Evolutionary conservation across 2,329 filamentous ascomycete genomes (phyloP).

Genomic region (Cercospora sp.): DNA sequence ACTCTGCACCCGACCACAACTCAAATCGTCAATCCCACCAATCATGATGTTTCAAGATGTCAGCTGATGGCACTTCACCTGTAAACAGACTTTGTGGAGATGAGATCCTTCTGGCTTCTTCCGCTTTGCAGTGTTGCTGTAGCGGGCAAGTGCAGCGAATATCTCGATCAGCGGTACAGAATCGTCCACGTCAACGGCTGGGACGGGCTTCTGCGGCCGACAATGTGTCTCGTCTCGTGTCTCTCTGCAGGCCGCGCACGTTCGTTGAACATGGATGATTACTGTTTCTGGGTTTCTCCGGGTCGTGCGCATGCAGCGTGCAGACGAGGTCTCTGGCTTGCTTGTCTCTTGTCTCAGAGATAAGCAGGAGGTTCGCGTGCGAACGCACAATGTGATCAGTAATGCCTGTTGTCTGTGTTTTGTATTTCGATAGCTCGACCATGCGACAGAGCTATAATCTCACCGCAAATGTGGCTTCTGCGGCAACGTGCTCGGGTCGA

Average conservation of each 20-base stretch:
- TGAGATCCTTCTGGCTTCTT: neutral
- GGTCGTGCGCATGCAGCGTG: neutral
- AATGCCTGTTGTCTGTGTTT: neutral
- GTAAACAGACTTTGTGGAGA: constrained; percentile 2
- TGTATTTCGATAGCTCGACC: neutral
- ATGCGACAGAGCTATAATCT: neutral
- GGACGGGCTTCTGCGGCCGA: neutral
- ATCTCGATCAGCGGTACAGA: constrained; percentile 6
- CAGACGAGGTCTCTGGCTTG: neutral
- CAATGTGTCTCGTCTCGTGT: neutral
- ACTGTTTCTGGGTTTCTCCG: neutral
- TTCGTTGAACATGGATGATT: neutral
- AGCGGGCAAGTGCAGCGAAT: neutral
- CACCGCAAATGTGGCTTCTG: neutral
- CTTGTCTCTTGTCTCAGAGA: neutral
- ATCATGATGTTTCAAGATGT: neutral
- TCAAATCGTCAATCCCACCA: neutral
- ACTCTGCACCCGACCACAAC: constrained; percentile 1
- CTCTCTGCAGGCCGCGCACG: neutral
- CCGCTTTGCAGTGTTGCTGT: neutral
- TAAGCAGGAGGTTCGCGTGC: neutral
- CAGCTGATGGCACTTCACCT: constrained; percentile 5
- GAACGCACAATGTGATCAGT: neutral
- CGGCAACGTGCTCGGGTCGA: neutral
- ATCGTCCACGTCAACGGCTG: constrained; percentile 14